Evolutionary conservation across 208 protist genomes (phyloP), one percentile per base, ranked within the genome.

Genomic region (Plasmodiophora brassicae): DNA sequence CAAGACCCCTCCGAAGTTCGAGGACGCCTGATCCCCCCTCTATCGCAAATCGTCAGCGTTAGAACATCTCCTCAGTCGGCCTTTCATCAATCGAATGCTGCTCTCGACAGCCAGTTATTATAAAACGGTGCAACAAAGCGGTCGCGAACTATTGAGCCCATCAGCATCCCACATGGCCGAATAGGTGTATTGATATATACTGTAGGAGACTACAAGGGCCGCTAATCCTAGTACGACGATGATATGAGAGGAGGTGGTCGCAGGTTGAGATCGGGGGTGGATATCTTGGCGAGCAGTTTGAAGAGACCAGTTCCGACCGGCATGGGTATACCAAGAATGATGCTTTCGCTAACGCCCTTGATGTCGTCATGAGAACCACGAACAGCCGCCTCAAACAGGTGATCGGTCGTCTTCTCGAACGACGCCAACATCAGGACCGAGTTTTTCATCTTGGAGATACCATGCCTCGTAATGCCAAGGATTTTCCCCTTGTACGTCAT

Each of bases 401-500:
- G 97, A 85, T 99, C 98, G n/a, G 95, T 98, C 0, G 98, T 99
- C 87, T 96, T 94, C 94, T 99, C 98, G 90, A 99, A 99, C 39
- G 97, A 99, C 25, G 98, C 98, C 89, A 99, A 95, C 91, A 98
- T 99, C 8, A 99, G 91, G 5, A 98, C 97, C 84, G 94, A 97
- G 86, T 99, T 96, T 90, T 97, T 98, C 96, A 99, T 99, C 93
- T 99, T 99, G 53, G 95, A 92, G 65, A 99, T 98, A 91, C 98
- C 98, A 91, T 98, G 98, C 22, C 98, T 95, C 20, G 97, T 99
- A 89, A 99, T 99, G 86, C 98, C 98, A 0, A 99, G 93, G 54
- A 99, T 94, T 43, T 97, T 84, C 0, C 93, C 94, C 85, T 95
- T 97, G 89, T 93, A 97, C 0, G 97, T 98, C 98, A 99, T 99